Conservation (phyloP, 768 basidiomycete genomes). For the Mycena galericulata region DNA sequence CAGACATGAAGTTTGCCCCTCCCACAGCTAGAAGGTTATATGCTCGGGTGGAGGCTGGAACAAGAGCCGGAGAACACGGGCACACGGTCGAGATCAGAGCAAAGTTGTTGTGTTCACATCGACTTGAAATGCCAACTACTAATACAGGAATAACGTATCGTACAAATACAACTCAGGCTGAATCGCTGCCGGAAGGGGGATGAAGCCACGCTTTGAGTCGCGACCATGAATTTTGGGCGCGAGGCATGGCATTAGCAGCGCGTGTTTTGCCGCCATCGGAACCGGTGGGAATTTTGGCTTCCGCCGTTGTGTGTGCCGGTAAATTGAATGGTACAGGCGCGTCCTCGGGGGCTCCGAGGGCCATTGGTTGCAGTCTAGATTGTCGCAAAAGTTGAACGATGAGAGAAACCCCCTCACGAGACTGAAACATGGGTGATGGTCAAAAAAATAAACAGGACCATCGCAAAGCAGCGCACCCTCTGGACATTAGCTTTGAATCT, state of each 20-base stretch:
- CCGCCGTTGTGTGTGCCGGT: conserved; percentile 16
- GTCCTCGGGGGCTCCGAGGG: conserved; percentile 52
- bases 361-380: conserved; percentile 74
- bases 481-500: conserved; percentile 91
- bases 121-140: conserved; percentile 16
- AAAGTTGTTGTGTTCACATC: conserved; percentile 11
- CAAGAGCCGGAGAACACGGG: conserved; percentile 20
- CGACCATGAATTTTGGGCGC: conserved; percentile 34
- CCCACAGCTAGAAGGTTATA: conserved; percentile 18
- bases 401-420: conserved; percentile 88
- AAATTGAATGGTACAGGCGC: conserved; percentile 30
- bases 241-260: conserved; percentile 1
- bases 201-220: conserved; percentile 31
- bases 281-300: conserved; percentile 4
- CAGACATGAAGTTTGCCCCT: conserved; percentile 29
- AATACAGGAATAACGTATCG: conserved; percentile 34
- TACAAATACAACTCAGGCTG: conserved; percentile 23
- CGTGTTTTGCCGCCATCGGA: not conserved
- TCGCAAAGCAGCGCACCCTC: conserved; percentile 63
- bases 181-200: conserved; percentile 25
- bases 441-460: not conserved
- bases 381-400: conserved; percentile 85
- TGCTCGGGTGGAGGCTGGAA: conserved; percentile 9
- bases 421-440: conserved; percentile 56
- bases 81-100: conserved; percentile 28